Conservation (phyloP, 208 protist species). For the Crithidia thermophila region DNA sequence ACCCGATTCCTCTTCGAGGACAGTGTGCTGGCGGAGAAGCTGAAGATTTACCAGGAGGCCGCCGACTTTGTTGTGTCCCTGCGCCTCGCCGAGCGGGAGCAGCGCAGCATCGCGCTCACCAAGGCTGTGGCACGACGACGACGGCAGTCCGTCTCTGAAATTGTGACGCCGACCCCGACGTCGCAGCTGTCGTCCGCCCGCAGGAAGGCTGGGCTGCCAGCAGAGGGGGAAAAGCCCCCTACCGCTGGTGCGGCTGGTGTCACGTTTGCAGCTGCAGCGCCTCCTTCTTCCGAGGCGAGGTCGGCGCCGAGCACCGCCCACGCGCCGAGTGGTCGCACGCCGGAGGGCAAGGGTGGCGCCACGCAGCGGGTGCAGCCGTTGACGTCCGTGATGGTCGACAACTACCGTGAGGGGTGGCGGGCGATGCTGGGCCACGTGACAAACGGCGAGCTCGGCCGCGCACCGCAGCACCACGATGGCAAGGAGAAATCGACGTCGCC, state of each 20-base stretch:
- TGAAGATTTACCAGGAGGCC: conserved; percentile 40
- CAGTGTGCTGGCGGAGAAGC: conserved; percentile 33
- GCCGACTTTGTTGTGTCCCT: conserved; percentile 49
- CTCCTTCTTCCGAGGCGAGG: no score
- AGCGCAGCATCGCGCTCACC: conserved; percentile 16
- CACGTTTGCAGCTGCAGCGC: no score
- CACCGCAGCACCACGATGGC: background rate
- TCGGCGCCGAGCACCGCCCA: background rate
- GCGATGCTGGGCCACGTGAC: background rate
- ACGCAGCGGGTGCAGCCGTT: conserved; percentile 8
- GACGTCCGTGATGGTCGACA: conserved; percentile 2
- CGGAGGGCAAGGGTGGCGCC: background rate
- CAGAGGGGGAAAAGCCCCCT: no score
- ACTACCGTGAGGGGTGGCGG: conserved; percentile 13
- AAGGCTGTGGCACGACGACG: conserved; percentile 20
- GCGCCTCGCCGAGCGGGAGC: conserved; percentile 44
- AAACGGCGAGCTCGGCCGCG: conserved; percentile 14
- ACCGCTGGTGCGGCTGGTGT: no score
- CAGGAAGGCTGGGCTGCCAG: background rate
- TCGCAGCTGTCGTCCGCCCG: background rate
- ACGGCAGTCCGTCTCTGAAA: conserved; percentile 9
- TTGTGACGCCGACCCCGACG: background rate
- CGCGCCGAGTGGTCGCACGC: background rate
- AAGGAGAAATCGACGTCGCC: background rate
- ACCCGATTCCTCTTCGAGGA: conserved; percentile 49